A percentile compares a stretch with the other conserved stretches of the same genome.
phyloP scores from a whole-genome alignment of 495 filamentous ascomycete species.

The Neurospora pannonica region DNA sequence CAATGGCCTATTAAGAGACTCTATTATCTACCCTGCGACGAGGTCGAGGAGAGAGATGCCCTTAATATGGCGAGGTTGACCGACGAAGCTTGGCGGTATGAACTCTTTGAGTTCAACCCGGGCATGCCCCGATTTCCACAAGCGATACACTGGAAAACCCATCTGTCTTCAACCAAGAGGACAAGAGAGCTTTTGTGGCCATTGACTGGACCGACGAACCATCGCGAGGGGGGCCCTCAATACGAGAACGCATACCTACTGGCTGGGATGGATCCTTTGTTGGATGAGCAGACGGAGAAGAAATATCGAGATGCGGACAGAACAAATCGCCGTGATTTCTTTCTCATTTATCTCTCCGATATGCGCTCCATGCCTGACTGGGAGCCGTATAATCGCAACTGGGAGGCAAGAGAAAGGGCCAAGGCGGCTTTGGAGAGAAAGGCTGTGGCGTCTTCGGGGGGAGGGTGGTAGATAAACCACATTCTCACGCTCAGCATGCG shows the following conservation, averaged over 20 bases:
- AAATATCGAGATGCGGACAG: neutral
- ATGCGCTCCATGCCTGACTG: neutral
- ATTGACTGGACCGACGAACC: slow-evolving; percentile 1
- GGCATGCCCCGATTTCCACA: neutral
- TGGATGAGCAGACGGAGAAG: neutral
- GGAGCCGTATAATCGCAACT: neutral
- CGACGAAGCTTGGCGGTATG: neutral
- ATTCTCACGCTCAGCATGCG: neutral
- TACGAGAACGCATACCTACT: slow-evolving; percentile 1
- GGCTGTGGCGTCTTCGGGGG: neutral
- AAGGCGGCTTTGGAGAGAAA: neutral
- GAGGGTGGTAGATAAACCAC: neutral
- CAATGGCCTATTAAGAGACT: neutral
- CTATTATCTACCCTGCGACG: neutral
- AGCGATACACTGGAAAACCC: neutral
- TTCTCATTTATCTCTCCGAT: neutral
- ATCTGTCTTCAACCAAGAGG: neutral
- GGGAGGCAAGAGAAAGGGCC: neutral
- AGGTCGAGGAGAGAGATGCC: neutral
- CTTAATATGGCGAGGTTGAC: neutral
- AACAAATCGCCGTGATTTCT: neutral
- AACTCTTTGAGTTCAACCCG: neutral
- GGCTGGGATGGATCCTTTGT: neutral
- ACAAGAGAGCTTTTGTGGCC: neutral
- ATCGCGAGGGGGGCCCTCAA: slow-evolving; percentile 12